Conservation (phyloP, 805 yeast species). For the Starmerella kuoi region DNA sequence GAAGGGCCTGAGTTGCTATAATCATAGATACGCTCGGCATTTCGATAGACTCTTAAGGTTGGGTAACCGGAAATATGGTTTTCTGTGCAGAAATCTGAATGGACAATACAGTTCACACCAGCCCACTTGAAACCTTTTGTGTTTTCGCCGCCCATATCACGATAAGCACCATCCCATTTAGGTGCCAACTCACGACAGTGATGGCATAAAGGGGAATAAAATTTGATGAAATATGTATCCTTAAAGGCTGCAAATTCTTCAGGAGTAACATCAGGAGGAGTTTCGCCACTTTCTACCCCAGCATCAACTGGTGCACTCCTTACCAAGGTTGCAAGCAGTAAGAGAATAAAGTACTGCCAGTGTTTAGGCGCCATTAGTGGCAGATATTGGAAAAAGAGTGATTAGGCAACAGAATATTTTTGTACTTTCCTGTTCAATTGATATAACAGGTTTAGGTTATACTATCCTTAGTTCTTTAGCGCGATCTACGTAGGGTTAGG, state of each 20-base stretch:
- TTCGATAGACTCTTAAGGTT: conserved; percentile 46
- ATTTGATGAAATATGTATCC: conserved; percentile 68
- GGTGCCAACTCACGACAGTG: conserved; percentile 80
- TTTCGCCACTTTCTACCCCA: conserved; percentile 1
- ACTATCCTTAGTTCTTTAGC: too few species aligned
- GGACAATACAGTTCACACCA: conserved; percentile 74
- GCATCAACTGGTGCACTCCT: conserved; percentile 7
- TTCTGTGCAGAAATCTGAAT: conserved; percentile 72
- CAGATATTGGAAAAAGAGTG: too few species aligned
- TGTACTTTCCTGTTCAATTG: too few species aligned
- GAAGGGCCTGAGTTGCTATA: conserved; percentile 15
- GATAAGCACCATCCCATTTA: conserved; percentile 60
- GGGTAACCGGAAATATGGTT: conserved; percentile 63
- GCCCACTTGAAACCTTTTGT: conserved; percentile 40
- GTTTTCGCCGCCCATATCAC: conserved; percentile 28
- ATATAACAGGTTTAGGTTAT: too few species aligned
- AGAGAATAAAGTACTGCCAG: not conserved
- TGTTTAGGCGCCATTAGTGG: not conserved
- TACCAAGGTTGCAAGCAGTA: not conserved
- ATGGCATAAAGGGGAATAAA: conserved; percentile 76
- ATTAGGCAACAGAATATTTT: too few species aligned
- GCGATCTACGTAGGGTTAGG: too few species aligned
- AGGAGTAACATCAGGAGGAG: conserved; percentile 15
- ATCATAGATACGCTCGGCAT: conserved; percentile 26
- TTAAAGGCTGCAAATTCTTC: conserved; percentile 24